These are phyloP conservation scores for Microthyrium microscopicum DNA, from an alignment of 2,329 filamentous ascomycete genomes.

Conservation along the genomic window DNA sequence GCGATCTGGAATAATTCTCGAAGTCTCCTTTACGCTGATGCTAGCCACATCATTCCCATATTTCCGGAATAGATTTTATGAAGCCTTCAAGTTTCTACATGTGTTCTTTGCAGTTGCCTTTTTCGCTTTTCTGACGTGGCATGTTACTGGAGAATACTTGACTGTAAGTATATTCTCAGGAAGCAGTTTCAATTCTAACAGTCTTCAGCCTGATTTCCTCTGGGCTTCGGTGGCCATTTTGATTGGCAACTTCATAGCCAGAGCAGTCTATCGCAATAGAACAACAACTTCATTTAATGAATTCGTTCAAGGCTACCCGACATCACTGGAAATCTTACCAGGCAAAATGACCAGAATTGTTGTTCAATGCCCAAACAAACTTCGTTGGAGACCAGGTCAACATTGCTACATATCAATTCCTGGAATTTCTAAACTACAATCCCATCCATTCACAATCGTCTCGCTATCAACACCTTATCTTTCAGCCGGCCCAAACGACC, in stretches of 20 bases:
- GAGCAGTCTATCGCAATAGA: conserved; percentile 11
- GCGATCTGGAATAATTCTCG: conserved; percentile 12
- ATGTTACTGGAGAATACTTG: conserved; percentile 13
- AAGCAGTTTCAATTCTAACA: not conserved
- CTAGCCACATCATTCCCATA: conserved; percentile 15
- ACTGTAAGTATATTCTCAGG: not conserved
- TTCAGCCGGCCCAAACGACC: conserved; percentile 1
- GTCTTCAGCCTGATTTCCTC: conserved; percentile 12
- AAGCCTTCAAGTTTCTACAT: conserved; percentile 14
- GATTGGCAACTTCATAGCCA: conserved; percentile 10
- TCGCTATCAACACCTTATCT: conserved; percentile 1
- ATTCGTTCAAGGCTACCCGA: conserved; percentile 11
- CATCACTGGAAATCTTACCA: conserved; percentile 11
- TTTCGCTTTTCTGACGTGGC: conserved; percentile 15
- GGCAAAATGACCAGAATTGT: conserved; percentile 11
- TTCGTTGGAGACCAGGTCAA: conserved; percentile 7
- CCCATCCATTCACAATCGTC: conserved; percentile 8
- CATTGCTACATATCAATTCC: conserved; percentile 7
- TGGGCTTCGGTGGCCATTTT: conserved; percentile 14
- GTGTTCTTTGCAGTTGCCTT: conserved; percentile 13
- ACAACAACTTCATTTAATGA: conserved; percentile 8
- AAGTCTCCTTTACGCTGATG: conserved; percentile 12
- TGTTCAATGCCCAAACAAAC: conserved; percentile 1
- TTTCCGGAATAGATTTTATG: conserved; percentile 13
- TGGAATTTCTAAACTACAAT: conserved; percentile 3